A percentile compares a stretch with the other conserved stretches of the same genome.
Conservation (phyloP, 2,329 filamentous ascomycete genomes). For the Diaporthe longicolla region DNA sequence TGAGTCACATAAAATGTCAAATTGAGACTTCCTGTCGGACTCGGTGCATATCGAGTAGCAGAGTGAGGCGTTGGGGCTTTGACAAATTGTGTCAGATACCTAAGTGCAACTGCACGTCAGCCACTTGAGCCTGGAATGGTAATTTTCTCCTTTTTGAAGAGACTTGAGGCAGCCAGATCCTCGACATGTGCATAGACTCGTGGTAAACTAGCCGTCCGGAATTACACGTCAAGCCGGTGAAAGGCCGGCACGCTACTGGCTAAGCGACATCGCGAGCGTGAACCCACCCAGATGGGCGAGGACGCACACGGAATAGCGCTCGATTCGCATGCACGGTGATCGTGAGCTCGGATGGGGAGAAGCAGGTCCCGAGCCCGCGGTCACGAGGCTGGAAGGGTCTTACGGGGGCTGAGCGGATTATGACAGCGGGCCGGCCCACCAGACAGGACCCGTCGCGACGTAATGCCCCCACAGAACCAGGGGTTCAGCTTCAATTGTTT, state of each 20-base stretch:
- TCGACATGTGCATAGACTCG: not conserved
- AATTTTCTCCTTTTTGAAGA: too few species aligned
- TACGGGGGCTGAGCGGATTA: slow-evolving; percentile 25
- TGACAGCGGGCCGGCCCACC: slow-evolving; percentile 32
- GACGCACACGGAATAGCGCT: not conserved
- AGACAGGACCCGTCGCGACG: slow-evolving; percentile 25
- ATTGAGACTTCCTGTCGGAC: not conserved
- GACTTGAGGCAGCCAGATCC: too few species aligned
- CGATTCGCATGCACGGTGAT: not conserved
- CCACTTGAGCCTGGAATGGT: too few species aligned
- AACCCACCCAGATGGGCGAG: not conserved
- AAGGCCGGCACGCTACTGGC: not conserved
- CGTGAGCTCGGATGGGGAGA: not conserved
- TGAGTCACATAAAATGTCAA: not conserved
- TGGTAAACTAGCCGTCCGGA: not conserved
- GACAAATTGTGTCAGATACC: not conserved
- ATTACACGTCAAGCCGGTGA: not conserved
- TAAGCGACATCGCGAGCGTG: not conserved
- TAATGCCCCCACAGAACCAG: slow-evolving; percentile 31
- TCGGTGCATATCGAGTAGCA: not conserved
- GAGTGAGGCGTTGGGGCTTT: not conserved
- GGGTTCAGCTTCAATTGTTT: slow-evolving; percentile 30
- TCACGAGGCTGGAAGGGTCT: slow-evolving; percentile 24
- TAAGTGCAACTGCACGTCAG: not conserved
- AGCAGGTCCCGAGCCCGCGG: not conserved